Base-by-base conservation (phyloP, 495 filamentous ascomycete genomes). In the Chaetomium fimeti region DNA sequence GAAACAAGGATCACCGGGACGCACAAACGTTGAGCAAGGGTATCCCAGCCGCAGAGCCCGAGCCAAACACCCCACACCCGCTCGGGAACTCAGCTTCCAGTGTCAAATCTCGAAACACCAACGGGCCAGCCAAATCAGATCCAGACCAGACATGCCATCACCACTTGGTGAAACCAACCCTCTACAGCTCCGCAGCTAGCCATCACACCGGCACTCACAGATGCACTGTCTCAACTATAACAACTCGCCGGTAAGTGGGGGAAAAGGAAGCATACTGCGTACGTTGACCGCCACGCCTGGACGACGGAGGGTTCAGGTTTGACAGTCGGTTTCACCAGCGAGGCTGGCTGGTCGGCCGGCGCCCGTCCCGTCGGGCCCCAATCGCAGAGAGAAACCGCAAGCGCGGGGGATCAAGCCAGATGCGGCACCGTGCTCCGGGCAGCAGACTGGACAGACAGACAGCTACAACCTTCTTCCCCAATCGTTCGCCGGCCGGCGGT, bases 301-400 rank as follows among this genome's bases (percentile, higher is more conserved):
- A 36, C 32, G 32, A 36, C 32, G 32, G 32, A 36, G 32, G 12
- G 32, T 36, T 36, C 32, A 9, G 32, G 22, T 49, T 42, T 52
- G 43, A 15, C 27, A 20, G 25, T 42, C 64, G 58, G 58, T 62
- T 59, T 58, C 29, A 51, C 64, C 52, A 53, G 59, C 24, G n/a
- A 59, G 27, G 32, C 32, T 36, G 32, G 32, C 32, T 36, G 32
- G 32, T 9, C 32, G 53, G 11, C 22, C 54, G 53, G 54, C 64
- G 54, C 53, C 60, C 45, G 48, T 28, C 28, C 22, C 32, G 20
- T 36, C 32, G 32, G 32, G 32, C 32, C 32, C 32, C 32, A 36
- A 36, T 36, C 32, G 12, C 8, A 9, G 8, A 9, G 32, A 36
- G 32, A 36, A n/a, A 16, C 40, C 36, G 63, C 42, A 60, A 18